Percentiles rank a stretch among this genome's conserved stretches.
These are phyloP conservation scores for Dictyostelium discoideum DNA, from an alignment of 78 protist species.

Conservation along the genomic window dicty_2.7 NC_007089.4:4763501-4764000, in stretches of 20 bases:
- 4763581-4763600: too few relatives aligned
- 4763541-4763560: too few relatives aligned
- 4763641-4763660: neutral
- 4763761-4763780: constrained; percentile 5
- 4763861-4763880: neutral
- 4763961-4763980: neutral
- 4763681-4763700: neutral
- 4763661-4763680: neutral
- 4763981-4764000: neutral
- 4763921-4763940: neutral
- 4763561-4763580: neutral
- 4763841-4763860: constrained; percentile 2
- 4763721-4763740: too few relatives aligned
- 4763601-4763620: neutral
- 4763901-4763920: neutral
- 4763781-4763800: neutral
- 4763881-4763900: neutral
- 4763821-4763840: constrained; percentile 1
- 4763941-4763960: neutral
- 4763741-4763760: neutral
- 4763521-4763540: neutral
- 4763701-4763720: neutral
- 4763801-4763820: constrained; percentile 3
- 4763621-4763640: neutral
- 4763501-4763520: neutral